Base-by-base conservation (phyloP, 768 basidiomycete species). In the Leccinellum albellum region DNA sequence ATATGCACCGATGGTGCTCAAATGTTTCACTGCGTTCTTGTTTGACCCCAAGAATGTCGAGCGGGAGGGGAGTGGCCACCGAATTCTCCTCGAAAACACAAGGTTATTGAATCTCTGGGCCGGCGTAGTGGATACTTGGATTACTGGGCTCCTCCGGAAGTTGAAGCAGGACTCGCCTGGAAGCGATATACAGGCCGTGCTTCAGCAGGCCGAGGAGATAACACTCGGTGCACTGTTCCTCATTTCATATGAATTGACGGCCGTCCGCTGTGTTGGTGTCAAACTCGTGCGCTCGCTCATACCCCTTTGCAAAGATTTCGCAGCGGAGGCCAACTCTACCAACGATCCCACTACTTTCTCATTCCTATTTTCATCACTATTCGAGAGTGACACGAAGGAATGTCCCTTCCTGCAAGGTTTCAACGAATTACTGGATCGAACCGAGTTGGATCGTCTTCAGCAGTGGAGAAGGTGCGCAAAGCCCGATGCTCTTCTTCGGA, bases 221-320 rank as follows among this genome's bases (percentile, higher is more conserved):
- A 85, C 88, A 60, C 83, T 85, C 0, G 90, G 86, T 2, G 82
- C 82, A 2, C 67, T 95, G 44, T 94, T 95, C 67, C 73, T 95
- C 51, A 76, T 94, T 54, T 78, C 87, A 13, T 80, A 86, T 53
- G 80, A 82, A 57, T 68, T 69, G 28, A 70, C 76, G 50, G 57
- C 74, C 3, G 79, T 89, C 9, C 81, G 83, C 50, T 74, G 74
- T 14, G 77, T 79, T 20, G 93, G 89, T 1, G 79, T 87, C 29
- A 84, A 84, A 66, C 75, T 88, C 15, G 64, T 90, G 9, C 82
- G 87, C 33, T 75, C 82, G 31, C 72, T 91, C 44, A 78, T 82
- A 14, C 68, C 72, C 1, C 66, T 89, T 37, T 71, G 78, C 50
- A 68, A 74, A 6, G 75, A 84, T 48, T 57, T 87, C n/a, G 63